These are phyloP conservation scores for Sherardia arvensis DNA, from an alignment of 257 asterid genomes.

Conservation along the genomic window DNA sequence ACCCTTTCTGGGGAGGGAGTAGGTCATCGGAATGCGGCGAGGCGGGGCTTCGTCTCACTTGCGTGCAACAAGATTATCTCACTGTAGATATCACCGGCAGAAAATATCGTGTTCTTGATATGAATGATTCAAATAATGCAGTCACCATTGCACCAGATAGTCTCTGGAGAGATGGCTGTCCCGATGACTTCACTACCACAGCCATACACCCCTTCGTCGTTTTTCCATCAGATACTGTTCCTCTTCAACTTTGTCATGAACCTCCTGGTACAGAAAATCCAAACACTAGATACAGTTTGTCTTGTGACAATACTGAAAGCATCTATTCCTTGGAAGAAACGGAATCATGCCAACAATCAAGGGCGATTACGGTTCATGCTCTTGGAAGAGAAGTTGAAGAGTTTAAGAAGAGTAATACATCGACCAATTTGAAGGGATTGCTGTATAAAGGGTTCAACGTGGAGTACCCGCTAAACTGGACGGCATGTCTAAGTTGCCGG, in stretches of 20 bases:
- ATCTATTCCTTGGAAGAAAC: not conserved
- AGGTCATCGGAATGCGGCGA: constrained; percentile 38
- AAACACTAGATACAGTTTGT: not conserved
- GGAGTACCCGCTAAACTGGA: not conserved
- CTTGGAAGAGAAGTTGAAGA: not conserved
- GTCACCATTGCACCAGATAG: constrained; percentile 14
- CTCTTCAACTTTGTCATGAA: not conserved
- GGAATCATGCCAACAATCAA: not conserved
- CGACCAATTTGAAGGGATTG: not conserved
- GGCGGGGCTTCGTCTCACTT: constrained; percentile 28
- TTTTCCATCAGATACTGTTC: fast-evolving
- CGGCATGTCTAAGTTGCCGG: constrained; percentile 8
- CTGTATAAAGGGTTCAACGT: constrained; percentile 10
- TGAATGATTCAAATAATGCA: not conserved
- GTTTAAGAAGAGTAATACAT: not conserved
- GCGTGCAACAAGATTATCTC: constrained; percentile 15
- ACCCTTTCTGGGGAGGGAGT: constrained; percentile 43
- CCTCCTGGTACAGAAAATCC: not conserved
- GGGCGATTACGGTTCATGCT: constrained; percentile 10
- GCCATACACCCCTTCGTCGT: not conserved
- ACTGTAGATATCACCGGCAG: not conserved
- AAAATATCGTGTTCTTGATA: constrained; percentile 6
- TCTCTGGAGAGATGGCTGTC: constrained; percentile 19
- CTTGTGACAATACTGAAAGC: not conserved
- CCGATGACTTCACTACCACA: not conserved